Evolutionary conservation across 768 basidiomycete species (phyloP).

Genomic region (Candolleomyces efflorescens): DNA sequence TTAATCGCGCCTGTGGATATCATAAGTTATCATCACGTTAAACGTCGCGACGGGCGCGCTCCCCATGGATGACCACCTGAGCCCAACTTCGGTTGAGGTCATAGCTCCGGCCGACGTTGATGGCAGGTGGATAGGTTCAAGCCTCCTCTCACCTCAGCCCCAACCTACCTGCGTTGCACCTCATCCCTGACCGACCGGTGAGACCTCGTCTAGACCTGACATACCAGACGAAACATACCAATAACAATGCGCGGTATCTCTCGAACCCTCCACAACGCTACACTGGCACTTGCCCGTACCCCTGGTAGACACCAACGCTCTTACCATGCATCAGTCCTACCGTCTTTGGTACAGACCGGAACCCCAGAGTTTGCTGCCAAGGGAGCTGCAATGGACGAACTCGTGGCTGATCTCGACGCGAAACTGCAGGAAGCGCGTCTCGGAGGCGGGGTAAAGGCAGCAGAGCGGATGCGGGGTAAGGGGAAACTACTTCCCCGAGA

Average conservation of each 20-base stretch:
- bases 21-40: no score
- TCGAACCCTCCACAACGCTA: neutral
- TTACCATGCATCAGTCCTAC: constrained; percentile 73
- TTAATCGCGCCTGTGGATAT: no score
- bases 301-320: constrained; percentile 16
- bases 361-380: constrained; percentile 71
- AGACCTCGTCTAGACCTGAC: neutral
- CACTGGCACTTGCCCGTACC: constrained; percentile 11
- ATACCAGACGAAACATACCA: neutral
- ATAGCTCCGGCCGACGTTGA: constrained; percentile 7
- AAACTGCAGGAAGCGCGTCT: constrained; percentile 55
- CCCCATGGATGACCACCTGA: neutral
- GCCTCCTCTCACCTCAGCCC: no score
- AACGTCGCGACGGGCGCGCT: neutral
- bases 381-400: constrained; percentile 61
- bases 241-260: constrained; percentile 12
- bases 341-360: constrained; percentile 62
- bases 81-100: neutral
- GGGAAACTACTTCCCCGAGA: constrained; percentile 84
- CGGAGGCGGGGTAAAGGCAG: constrained; percentile 75
- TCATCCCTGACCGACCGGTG: no score
- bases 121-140: neutral
- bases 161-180: no score
- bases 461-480: constrained; percentile 67
- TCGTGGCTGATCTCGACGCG: constrained; percentile 60